Evolutionary conservation across 352 stramenopile genomes (phyloP), one percentile per base, ranked within the genome.

Genomic region (Phytophthora tentaculata): DNA sequence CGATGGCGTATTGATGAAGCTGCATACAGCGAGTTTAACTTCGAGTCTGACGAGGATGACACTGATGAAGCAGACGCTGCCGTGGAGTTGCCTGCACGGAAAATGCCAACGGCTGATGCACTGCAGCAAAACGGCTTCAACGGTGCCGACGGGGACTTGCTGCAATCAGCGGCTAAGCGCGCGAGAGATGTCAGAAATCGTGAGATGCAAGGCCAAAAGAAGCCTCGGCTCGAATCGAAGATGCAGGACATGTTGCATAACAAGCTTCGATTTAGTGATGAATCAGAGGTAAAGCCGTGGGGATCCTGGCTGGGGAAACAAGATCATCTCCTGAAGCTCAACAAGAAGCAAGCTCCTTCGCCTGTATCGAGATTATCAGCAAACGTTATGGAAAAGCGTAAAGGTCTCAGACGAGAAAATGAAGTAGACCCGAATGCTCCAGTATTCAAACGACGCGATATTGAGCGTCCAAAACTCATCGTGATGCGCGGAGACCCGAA

Each of bases 401-500:
- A 7, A 39, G 23, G 8, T 51, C 20, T 22, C 29, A 37, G 12
- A 22, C 22, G n/a, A n/a, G 5, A 28, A 43, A 8, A 43, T 43
- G 14, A 10, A 2, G 35, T n/a, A 19, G 14, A 43, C 0, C 35
- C n/a, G 14, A 43, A 6, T 43, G 35, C 35, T 43, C 14, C 44
- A 57, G 10, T 28, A 56, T 22, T 37, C 61, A 35, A 24, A 19
- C 2, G 12, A 43, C 35, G 13, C n/a, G 14, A n/a, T 6, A 43
- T 19, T 19, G 35, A 43, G 35, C 35, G 35, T 6, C 55, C 55
- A 14, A 62, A 70, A 35, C 5, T 86, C 10, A 6, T 79, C 10
- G 77, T 81, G 22, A 50, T 67, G 56, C 54, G 79, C 58, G 74
- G 77, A 44, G 74, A 86, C 52, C 55, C 80, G 44, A 86, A 74